Evolutionary conservation across 2,329 filamentous ascomycete species (phyloP).

Genomic region (Sclerotinia minor): DNA sequence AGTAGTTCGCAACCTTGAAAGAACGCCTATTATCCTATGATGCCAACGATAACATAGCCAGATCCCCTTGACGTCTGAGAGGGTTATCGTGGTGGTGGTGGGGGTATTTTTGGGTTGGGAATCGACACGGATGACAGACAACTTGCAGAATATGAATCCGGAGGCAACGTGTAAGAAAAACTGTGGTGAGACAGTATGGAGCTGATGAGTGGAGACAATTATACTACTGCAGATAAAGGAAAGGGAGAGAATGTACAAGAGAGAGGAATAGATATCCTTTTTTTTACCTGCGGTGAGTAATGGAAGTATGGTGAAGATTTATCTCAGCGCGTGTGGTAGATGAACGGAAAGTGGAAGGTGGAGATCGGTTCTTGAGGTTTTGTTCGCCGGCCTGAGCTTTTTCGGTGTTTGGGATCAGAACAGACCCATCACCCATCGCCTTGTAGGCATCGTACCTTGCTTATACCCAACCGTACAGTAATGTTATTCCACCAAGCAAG

Average conservation of each 20-base stretch:
- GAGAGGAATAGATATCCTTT: background rate
- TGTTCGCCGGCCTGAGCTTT: background rate
- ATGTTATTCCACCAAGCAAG: background rate
- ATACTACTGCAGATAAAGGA: slow-evolving; percentile 7
- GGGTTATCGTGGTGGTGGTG: slow-evolving; percentile 21
- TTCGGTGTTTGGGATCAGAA: background rate
- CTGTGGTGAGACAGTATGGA: slow-evolving; percentile 11
- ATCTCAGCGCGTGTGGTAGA: slow-evolving; percentile 18
- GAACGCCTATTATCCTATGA: slow-evolving; percentile 32
- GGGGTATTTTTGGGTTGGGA: slow-evolving; percentile 19
- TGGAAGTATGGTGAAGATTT: slow-evolving; percentile 15
- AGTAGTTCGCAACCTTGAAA: slow-evolving; percentile 29
- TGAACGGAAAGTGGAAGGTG: slow-evolving; percentile 17
- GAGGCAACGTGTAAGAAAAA: slow-evolving; percentile 18
- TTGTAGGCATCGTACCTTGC: too few species aligned
- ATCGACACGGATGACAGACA: slow-evolving; percentile 16
- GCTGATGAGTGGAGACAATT: slow-evolving; percentile 7
- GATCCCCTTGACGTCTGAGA: slow-evolving; percentile 17
- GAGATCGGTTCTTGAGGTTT: slow-evolving; percentile 5
- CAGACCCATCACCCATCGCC: background rate
- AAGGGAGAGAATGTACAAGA: slow-evolving; percentile 14
- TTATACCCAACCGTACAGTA: background rate
- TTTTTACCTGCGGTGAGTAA: background rate
- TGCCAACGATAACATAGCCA: slow-evolving; percentile 34
- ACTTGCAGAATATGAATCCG: slow-evolving; percentile 14